Evolutionary conservation across 2,329 filamentous ascomycete species (phyloP).

Genomic region (Elsinoe ampelina): DNA sequence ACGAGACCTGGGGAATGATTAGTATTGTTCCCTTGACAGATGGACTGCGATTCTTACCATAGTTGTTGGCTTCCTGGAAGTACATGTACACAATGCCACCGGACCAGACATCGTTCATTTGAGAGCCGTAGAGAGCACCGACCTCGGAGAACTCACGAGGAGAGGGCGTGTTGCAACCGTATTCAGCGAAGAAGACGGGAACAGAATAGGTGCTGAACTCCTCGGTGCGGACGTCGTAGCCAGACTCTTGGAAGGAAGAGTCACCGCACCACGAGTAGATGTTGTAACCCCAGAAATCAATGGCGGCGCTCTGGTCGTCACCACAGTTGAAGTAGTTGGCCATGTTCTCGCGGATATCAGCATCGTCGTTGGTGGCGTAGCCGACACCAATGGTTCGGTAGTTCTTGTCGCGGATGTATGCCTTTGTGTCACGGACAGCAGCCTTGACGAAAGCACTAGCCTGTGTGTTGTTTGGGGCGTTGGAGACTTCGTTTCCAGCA

Average conservation of each 20-base stretch:
- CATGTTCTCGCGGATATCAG: slow-evolving; percentile 68
- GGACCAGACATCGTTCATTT: slow-evolving; percentile 84
- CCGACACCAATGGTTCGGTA: slow-evolving; percentile 79
- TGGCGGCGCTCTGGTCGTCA: slow-evolving; percentile 47
- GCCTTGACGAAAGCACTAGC: slow-evolving; percentile 96
- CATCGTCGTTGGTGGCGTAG: slow-evolving; percentile 92
- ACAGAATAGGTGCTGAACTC: slow-evolving; percentile 87
- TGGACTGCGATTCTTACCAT: slow-evolving; percentile 45
- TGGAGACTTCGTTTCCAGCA: slow-evolving; percentile 94
- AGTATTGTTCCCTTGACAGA: slow-evolving; percentile 15
- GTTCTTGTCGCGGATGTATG: slow-evolving; percentile 73
- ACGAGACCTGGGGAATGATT: slow-evolving; percentile 49
- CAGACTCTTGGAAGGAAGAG: slow-evolving; percentile 65
- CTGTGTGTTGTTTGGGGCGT: slow-evolving; percentile 76
- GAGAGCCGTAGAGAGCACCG: slow-evolving; percentile 61
- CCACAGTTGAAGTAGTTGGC: slow-evolving; percentile 95
- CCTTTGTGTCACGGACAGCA: slow-evolving; percentile 90
- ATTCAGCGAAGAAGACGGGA: slow-evolving; percentile 96
- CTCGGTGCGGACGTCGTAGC: slow-evolving; percentile 70
- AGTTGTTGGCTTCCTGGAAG: slow-evolving; percentile 84
- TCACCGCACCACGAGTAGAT: slow-evolving; percentile 98
- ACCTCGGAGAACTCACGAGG: slow-evolving; percentile 81
- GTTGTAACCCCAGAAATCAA: slow-evolving; percentile 99
- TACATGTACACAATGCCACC: slow-evolving; percentile 99
- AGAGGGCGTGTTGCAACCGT: slow-evolving; percentile 75